Evolutionary conservation across 495 filamentous ascomycete species (phyloP).

Genomic region (Hypoxylon intermedium): DNA sequence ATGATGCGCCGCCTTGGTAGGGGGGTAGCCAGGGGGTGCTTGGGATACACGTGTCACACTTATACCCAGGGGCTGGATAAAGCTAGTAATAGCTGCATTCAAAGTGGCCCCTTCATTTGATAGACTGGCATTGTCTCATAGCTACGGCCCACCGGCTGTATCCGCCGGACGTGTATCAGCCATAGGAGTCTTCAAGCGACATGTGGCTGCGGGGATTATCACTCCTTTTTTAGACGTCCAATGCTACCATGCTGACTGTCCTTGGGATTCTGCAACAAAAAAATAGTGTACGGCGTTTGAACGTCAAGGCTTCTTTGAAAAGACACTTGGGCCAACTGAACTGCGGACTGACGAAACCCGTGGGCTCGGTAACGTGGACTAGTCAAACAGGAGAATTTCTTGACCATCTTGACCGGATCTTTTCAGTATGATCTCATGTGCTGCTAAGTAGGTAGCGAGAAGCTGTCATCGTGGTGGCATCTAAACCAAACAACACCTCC

Average conservation of each 20-base stretch:
- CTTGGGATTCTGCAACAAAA: not conserved
- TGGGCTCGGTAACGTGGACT: slow-evolving; percentile 2
- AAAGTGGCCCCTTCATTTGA: slow-evolving; percentile 4
- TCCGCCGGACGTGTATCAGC: slow-evolving; percentile 6
- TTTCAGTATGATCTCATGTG: not conserved
- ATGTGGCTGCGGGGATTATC: not conserved
- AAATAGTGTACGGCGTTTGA: not conserved
- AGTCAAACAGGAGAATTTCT: not conserved
- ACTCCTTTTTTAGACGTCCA: not conserved
- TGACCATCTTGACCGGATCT: not conserved
- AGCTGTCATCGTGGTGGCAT: not conserved
- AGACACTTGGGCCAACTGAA: slow-evolving; percentile 4
- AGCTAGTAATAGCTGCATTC: slow-evolving; percentile 10
- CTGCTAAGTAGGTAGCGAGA: no score
- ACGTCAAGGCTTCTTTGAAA: not conserved
- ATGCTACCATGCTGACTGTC: slow-evolving; percentile 1
- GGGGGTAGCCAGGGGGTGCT: not conserved
- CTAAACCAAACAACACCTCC: not conserved
- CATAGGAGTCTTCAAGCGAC: not conserved
- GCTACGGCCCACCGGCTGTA: slow-evolving; percentile 1
- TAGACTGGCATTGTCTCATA: not conserved
- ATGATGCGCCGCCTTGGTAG: not conserved
- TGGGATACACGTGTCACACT: slow-evolving; percentile 12
- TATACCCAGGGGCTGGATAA: slow-evolving; percentile 8
- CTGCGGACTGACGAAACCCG: not conserved